A percentile compares a stretch with the other conserved stretches of the same genome.
Conservation (phyloP, 495 filamentous ascomycete genomes). For the Aspergillus campestris region DNA sequence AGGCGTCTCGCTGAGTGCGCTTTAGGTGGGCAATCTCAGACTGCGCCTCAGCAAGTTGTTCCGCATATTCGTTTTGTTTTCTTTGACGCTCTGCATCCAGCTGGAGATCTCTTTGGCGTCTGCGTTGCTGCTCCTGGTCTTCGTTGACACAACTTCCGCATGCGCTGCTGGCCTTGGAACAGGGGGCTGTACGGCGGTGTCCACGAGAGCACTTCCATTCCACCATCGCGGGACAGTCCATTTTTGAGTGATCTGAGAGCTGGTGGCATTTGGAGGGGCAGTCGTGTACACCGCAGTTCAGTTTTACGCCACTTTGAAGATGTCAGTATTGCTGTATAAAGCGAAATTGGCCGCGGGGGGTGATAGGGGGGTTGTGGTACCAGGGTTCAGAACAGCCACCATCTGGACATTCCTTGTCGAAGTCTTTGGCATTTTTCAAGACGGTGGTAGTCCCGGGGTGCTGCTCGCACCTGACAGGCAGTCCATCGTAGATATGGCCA, state of each 20-base stretch:
- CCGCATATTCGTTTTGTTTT: constrained; percentile 41
- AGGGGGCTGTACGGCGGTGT: constrained; percentile 39
- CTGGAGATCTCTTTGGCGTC: constrained; percentile 41
- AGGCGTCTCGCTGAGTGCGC: constrained; percentile 36
- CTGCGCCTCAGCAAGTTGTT: constrained; percentile 44
- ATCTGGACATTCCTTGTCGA: constrained; percentile 56
- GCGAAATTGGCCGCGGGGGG: background rate
- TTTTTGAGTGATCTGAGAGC: constrained; percentile 56
- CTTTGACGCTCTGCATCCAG: constrained; percentile 44
- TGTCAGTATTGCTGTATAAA: background rate
- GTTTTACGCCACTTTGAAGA: constrained; percentile 37
- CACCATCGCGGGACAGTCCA: constrained; percentile 43
- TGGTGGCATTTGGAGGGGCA: constrained; percentile 60
- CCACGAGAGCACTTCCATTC: constrained; percentile 41
- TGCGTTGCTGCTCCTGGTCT: constrained; percentile 25
- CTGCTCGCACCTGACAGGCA: constrained; percentile 60
- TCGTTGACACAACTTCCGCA: constrained; percentile 40
- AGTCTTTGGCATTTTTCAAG: constrained; percentile 42
- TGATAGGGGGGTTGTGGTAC: constrained; percentile 31
- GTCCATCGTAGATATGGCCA: constrained; percentile 56
- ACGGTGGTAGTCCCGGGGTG: constrained; percentile 47
- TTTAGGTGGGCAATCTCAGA: constrained; percentile 48
- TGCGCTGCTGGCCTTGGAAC: constrained; percentile 15
- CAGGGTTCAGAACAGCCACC: constrained; percentile 64
- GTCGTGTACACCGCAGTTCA: constrained; percentile 54